A percentile compares a stretch with the other conserved stretches of the same genome.
phyloP scores from a whole-genome alignment of 768 basidiomycete genomes.

The Russula lepida region DNA sequence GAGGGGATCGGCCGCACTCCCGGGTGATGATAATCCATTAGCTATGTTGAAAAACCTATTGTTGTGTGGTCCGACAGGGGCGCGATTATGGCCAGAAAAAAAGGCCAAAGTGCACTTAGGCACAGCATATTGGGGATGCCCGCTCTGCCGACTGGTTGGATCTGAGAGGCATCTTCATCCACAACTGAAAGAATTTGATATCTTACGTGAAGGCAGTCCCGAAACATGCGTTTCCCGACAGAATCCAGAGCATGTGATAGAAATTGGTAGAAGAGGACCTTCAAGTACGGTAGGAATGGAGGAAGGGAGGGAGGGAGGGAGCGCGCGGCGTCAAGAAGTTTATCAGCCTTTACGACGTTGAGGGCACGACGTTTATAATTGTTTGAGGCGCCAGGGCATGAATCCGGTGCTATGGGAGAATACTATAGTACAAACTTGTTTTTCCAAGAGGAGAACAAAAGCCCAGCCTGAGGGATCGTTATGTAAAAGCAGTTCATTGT shows the following conservation, averaged over 20 bases:
- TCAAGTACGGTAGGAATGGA: background rate
- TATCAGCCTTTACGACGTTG: background rate
- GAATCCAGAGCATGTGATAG: background rate
- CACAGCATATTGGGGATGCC: background rate
- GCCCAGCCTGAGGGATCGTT: background rate
- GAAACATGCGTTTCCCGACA: background rate
- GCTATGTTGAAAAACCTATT: background rate
- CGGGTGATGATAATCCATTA: background rate
- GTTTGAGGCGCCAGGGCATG: background rate
- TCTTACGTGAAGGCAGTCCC: background rate
- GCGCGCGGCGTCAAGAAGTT: background rate
- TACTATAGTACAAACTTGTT: background rate
- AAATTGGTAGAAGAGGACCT: background rate
- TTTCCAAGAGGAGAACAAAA: background rate
- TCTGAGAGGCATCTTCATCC: background rate
- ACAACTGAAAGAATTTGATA: background rate
- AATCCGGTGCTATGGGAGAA: background rate
- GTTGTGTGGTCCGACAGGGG: background rate
- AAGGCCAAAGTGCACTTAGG: background rate
- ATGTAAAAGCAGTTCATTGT: background rate
- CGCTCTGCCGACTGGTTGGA: background rate
- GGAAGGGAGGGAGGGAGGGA: background rate
- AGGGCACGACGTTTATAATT: background rate
- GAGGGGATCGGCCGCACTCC: no score
- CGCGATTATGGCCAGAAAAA: background rate